These are phyloP conservation scores for Creolimax fragrantissima DNA, from an alignment of 78 protist genomes.

Conservation along the genomic window DNA sequence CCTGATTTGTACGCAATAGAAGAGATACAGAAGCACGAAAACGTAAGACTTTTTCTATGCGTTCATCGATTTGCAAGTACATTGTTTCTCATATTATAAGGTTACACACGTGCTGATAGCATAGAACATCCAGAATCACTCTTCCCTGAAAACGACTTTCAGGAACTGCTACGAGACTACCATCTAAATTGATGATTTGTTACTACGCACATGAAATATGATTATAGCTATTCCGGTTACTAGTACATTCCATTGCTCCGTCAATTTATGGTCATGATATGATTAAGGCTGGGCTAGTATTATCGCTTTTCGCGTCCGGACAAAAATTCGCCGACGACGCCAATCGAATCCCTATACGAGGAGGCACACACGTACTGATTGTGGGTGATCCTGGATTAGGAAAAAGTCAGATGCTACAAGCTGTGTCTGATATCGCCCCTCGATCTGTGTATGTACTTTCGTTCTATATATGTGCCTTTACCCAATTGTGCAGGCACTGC, in stretches of 20 bases:
- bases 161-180: no score
- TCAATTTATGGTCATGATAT: conserved; percentile 74
- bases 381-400: conserved; percentile 99
- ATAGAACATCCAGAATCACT: no score
- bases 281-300: conserved; percentile 85
- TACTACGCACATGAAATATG: no score
- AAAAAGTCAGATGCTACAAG: conserved; percentile 79
- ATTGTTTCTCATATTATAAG: no score
- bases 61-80: no score
- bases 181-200: no score
- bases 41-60: conserved; percentile 1
- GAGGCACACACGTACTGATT: conserved; percentile 87
- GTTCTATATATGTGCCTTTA: background rate
- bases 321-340: conserved; percentile 24
- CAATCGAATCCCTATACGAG: conserved; percentile 50
- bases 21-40: conserved; percentile 34
- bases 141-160: no score
- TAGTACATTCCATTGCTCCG: conserved; percentile 91
- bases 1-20: conserved; percentile 64
- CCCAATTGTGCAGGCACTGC: conserved; percentile 87
- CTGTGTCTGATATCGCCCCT: conserved; percentile 65
- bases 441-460: conserved; percentile 85
- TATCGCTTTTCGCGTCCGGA: conserved; percentile 92
- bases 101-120: no score
- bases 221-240: conserved; percentile 60